A percentile compares a stretch with the other conserved stretches of the same genome.
These are phyloP conservation scores for Myrica gale DNA, from an alignment of 306 rosid genomes.

Conservation along the genomic window DNA sequence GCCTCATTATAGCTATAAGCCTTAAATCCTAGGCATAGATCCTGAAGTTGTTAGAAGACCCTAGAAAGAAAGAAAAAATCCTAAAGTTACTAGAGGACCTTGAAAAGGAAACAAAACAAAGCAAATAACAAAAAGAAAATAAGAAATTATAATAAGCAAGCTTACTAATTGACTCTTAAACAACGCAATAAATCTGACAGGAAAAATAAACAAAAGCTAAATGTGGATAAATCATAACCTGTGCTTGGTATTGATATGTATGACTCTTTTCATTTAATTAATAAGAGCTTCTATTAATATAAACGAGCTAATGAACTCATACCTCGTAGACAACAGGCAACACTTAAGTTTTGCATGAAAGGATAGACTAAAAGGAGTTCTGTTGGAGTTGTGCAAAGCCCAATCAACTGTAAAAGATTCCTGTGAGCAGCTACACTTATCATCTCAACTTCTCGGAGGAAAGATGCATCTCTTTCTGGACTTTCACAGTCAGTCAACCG, in stretches of 20 bases:
- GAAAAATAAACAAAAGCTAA: not conserved
- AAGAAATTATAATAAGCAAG: no score
- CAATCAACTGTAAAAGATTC: constrained; percentile 81
- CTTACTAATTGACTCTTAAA: no score
- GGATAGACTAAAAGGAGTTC: constrained; percentile 97
- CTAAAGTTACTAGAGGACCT: no score
- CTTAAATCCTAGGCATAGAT: no score
- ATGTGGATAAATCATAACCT: no score
- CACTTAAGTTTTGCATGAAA: constrained; percentile 95
- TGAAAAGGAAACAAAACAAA: no score
- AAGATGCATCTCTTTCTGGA: constrained; percentile 97
- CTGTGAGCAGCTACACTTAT: constrained; percentile 96
- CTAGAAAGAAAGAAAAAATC: no score
- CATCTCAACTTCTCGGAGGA: constrained; percentile 99
- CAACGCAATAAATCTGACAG: not conserved
- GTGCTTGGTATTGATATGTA: not conserved
- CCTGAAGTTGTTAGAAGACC: no score
- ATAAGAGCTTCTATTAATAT: not conserved
- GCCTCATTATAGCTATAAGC: no score
- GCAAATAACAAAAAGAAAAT: no score
- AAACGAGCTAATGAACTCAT: constrained; percentile 4
- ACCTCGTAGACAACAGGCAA: constrained; percentile 93
- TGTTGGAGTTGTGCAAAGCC: constrained; percentile 89
- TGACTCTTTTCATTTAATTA: not conserved
- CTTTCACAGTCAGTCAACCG: constrained; percentile 90